These are phyloP conservation scores for Neoboletus brunneissimus DNA, from an alignment of 768 basidiomycete genomes.

Conservation along the genomic window DNA sequence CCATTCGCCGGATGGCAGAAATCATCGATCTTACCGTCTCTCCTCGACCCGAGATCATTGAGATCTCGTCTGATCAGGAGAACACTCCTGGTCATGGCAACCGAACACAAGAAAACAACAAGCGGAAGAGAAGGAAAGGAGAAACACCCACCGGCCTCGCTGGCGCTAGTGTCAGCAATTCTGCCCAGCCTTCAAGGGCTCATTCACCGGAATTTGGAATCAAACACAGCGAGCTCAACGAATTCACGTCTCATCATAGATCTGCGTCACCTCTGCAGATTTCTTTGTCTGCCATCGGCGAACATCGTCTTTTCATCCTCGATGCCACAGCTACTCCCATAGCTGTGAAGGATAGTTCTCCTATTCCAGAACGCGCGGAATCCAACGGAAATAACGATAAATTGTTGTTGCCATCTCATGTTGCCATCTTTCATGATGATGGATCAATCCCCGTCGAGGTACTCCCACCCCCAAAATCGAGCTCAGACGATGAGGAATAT, in stretches of 20 bases:
- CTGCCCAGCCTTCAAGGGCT: constrained; percentile 18
- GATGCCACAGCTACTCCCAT: constrained; percentile 45
- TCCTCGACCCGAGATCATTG: constrained; percentile 29
- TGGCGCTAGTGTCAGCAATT: constrained; percentile 13
- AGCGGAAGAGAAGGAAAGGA: constrained; percentile 29
- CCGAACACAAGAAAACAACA: constrained; percentile 18
- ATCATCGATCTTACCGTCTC: constrained; percentile 35
- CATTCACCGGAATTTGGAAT: constrained; percentile 16
- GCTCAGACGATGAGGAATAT: constrained; percentile 58
- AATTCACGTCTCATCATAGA: constrained; percentile 30
- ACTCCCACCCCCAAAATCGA: constrained; percentile 38
- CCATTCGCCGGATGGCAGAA: constrained; percentile 23
- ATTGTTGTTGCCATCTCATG: constrained; percentile 69
- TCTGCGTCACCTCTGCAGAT: constrained; percentile 37
- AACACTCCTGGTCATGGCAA: neutral
- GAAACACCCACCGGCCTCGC: constrained; percentile 18
- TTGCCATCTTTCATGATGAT: constrained; percentile 45
- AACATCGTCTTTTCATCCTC: constrained; percentile 44
- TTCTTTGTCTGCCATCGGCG: constrained; percentile 16
- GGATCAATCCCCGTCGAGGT: constrained; percentile 44
- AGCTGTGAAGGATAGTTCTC: constrained; percentile 18
- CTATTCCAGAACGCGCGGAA: constrained; percentile 14
- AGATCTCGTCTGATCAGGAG: constrained; percentile 29
- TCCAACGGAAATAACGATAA: constrained; percentile 14
- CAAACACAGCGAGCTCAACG: constrained; percentile 1